phyloP scores from a whole-genome alignment of 2,329 filamentous ascomycete species.

The Xylariomycetidae sp. region DNA sequence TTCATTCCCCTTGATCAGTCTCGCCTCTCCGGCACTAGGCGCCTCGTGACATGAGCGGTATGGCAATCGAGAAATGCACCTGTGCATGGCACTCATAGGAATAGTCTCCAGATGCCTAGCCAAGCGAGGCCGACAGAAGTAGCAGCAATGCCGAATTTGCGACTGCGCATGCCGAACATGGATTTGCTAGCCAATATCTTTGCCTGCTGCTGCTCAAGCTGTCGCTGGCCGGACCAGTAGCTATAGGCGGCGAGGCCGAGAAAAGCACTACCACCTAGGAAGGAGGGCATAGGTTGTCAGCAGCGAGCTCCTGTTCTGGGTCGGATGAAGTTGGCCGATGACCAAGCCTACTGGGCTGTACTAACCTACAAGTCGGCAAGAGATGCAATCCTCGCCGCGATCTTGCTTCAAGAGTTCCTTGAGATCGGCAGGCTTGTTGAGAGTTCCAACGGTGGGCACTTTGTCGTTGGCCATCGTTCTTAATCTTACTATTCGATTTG shows the following conservation, averaged over 20 bases:
- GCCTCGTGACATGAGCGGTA: no score
- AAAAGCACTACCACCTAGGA: conserved; percentile 67
- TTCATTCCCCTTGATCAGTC: not conserved
- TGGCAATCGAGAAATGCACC: no score
- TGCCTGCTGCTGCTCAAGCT: conserved; percentile 63
- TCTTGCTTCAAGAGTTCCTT: conserved; percentile 54
- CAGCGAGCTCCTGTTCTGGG: not conserved
- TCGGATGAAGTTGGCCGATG: conserved; percentile 2
- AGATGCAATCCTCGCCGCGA: conserved; percentile 60
- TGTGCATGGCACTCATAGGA: no score
- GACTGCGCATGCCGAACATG: conserved; percentile 67
- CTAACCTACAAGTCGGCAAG: conserved; percentile 69
- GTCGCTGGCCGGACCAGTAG: conserved; percentile 68
- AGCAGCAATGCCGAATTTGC: conserved; percentile 60
- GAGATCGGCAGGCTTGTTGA: conserved; percentile 58
- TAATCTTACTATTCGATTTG: no score
- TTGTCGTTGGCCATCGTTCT: conserved; percentile 48
- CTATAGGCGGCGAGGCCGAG: conserved; percentile 72
- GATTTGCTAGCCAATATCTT: conserved; percentile 65
- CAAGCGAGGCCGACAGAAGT: conserved; percentile 65
- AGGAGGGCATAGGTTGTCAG: conserved; percentile 6
- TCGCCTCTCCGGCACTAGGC: not conserved
- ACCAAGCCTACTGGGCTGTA: conserved; percentile 9
- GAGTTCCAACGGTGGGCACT: conserved; percentile 45
- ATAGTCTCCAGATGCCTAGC: conserved; percentile 65